Evolutionary conservation across 2,329 filamentous ascomycete species (phyloP).

Genomic region (Pestalotiopsis sp.): DNA sequence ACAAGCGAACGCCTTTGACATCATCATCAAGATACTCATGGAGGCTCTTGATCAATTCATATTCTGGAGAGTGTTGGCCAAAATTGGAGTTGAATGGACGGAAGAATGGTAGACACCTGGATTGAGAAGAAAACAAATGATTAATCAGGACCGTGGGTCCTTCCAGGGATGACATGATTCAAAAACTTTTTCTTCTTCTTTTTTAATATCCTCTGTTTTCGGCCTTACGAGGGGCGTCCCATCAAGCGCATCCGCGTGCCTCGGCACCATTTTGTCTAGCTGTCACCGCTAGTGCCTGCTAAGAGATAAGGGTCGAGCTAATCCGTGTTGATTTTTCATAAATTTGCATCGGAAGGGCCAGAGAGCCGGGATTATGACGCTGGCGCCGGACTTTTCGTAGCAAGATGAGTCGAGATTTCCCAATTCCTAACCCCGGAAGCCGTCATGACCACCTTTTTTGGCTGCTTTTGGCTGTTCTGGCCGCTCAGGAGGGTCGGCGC

Average conservation of each 20-base stretch:
- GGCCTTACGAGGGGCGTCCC: not conserved
- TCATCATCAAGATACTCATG: not conserved
- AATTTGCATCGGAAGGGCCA: not conserved
- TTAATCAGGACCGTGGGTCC: not conserved
- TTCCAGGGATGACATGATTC: not conserved
- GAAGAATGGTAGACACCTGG: not conserved
- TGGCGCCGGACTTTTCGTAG: not conserved
- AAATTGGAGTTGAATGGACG: not conserved
- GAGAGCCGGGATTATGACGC: conserved; percentile 3
- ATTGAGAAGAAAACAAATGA: not conserved
- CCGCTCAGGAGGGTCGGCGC: not conserved
- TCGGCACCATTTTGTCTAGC: not conserved
- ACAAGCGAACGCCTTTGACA: not conserved
- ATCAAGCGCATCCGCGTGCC: not conserved
- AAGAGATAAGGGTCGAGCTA: conserved; percentile 3
- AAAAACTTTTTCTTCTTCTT: not conserved
- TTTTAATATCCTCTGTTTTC: not conserved
- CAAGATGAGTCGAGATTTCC: not conserved
- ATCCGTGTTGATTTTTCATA: conserved; percentile 2
- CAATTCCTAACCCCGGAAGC: not conserved
- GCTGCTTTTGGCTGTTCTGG: not conserved
- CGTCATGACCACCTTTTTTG: not conserved
- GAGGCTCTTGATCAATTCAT: no score
- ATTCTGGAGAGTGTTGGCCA: no score
- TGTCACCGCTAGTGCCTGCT: not conserved